phyloP scores from a whole-genome alignment of 2,329 filamentous ascomycete genomes.

The Colletotrichum sojae region DNA sequence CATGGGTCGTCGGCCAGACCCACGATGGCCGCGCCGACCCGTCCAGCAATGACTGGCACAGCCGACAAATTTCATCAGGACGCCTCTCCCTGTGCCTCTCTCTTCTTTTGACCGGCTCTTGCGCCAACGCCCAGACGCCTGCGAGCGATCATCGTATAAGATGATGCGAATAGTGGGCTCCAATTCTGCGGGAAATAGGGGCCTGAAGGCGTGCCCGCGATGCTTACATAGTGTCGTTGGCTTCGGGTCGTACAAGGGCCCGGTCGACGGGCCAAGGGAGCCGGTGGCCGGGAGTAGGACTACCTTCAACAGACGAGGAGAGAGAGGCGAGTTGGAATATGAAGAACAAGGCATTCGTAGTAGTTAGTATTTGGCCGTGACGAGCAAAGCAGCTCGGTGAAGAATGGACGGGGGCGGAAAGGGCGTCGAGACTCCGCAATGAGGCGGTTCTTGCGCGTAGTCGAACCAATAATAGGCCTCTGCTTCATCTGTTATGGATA shows the following conservation, averaged over 20 bases:
- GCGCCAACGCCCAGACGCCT: not conserved
- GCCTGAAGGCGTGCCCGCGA: not conserved
- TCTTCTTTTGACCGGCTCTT: not conserved
- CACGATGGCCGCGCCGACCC: not conserved
- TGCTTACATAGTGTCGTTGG: constrained; percentile 29
- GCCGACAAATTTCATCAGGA: not conserved
- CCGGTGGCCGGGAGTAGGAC: constrained; percentile 28
- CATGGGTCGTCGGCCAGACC: not conserved
- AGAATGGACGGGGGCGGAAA: constrained; percentile 7
- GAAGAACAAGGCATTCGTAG: too few species aligned
- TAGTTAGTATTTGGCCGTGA: not conserved
- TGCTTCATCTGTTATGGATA: constrained; percentile 8
- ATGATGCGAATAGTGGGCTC: constrained; percentile 13
- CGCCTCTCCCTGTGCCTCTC: not conserved
- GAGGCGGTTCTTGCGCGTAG: constrained; percentile 22
- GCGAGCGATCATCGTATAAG: not conserved
- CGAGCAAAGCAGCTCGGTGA: constrained; percentile 16
- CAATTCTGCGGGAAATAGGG: constrained; percentile 18
- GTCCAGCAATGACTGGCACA: not conserved
- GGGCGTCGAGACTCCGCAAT: constrained; percentile 2
- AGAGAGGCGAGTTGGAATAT: not conserved
- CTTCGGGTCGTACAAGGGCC: constrained; percentile 29
- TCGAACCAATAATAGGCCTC: constrained; percentile 15
- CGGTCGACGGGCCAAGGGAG: constrained; percentile 32
- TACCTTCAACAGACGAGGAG: not conserved